These are phyloP conservation scores for Penicillium sp. DNA, from an alignment of 2,329 filamentous ascomycete species.

Conservation along the genomic window DNA sequence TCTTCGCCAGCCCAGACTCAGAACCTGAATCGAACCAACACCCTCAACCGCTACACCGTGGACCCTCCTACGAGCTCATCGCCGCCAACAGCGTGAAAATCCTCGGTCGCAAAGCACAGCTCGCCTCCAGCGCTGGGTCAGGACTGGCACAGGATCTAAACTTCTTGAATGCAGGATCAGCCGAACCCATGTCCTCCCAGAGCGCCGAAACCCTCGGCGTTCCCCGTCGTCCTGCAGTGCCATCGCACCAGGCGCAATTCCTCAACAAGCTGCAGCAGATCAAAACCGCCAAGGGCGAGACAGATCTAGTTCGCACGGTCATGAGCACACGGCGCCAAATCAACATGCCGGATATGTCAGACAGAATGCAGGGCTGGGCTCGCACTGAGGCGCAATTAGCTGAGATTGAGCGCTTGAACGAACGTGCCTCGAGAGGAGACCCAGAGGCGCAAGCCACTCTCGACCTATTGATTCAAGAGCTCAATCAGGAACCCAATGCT, in stretches of 20 bases:
- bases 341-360: conserved; percentile 29
- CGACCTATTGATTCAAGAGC: conserved; percentile 28
- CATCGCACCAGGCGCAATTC: conserved; percentile 54
- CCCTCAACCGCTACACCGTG: conserved; percentile 44
- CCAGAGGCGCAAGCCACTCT: conserved; percentile 35
- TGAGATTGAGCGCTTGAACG: conserved; percentile 38
- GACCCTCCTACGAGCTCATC: conserved; percentile 64
- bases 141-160: conserved; percentile 4
- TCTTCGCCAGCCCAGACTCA: conserved; percentile 57
- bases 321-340: conserved; percentile 46
- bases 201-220: conserved; percentile 1
- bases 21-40: conserved; percentile 26
- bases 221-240: conserved; percentile 28
- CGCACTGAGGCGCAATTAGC: conserved; percentile 39
- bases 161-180: background rate
- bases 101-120: conserved; percentile 62
- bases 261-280: conserved; percentile 64
- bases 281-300: conserved; percentile 64
- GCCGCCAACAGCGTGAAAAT: conserved; percentile 70
- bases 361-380: conserved; percentile 36
- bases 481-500: conserved; percentile 1
- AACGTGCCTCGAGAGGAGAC: conserved; percentile 39
- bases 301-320: conserved; percentile 63
- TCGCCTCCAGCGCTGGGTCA: conserved; percentile 49
- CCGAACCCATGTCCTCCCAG: conserved; percentile 1